A percentile compares a stretch with the other conserved stretches of the same genome.
Conservation (phyloP, 495 filamentous ascomycete genomes). For the Neurospora sp. region DNA sequence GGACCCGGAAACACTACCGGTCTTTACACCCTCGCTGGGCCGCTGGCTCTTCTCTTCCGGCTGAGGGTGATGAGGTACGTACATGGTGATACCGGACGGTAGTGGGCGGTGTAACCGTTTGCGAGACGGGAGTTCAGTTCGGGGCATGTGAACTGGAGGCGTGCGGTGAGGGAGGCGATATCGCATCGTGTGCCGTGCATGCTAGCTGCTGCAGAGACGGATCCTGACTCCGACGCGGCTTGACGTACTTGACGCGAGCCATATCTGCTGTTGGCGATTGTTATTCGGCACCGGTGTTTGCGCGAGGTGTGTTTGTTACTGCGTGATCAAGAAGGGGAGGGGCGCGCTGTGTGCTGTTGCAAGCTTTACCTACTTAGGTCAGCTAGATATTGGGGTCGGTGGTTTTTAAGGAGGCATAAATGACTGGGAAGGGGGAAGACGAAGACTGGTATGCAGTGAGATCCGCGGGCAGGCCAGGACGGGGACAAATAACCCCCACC, state of each 20-base stretch:
- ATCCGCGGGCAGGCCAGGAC: too few species aligned
- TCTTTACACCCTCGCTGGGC: neutral
- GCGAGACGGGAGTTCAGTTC: neutral
- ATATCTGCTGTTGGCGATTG: neutral
- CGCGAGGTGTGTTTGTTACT: neutral
- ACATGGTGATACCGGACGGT: neutral
- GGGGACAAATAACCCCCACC: too few species aligned
- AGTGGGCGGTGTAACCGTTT: neutral
- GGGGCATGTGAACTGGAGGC: neutral
- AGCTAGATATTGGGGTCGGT: neutral
- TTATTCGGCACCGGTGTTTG: neutral
- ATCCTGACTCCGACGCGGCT: neutral
- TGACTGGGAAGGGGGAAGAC: neutral
- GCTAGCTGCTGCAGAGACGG: neutral
- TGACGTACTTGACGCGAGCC: neutral
- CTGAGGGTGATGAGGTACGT: neutral
- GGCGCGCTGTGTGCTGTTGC: neutral
- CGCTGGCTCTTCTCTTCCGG: neutral
- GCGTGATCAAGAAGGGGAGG: neutral
- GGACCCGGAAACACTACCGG: neutral
- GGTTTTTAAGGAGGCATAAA: neutral
- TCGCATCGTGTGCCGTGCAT: neutral
- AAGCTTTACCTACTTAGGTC: neutral
- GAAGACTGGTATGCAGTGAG: too few species aligned
- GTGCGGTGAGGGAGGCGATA: slow-evolving; percentile 5